phyloP scores from a whole-genome alignment of 768 basidiomycete genomes.

The Lactarius akahatsu region DNA sequence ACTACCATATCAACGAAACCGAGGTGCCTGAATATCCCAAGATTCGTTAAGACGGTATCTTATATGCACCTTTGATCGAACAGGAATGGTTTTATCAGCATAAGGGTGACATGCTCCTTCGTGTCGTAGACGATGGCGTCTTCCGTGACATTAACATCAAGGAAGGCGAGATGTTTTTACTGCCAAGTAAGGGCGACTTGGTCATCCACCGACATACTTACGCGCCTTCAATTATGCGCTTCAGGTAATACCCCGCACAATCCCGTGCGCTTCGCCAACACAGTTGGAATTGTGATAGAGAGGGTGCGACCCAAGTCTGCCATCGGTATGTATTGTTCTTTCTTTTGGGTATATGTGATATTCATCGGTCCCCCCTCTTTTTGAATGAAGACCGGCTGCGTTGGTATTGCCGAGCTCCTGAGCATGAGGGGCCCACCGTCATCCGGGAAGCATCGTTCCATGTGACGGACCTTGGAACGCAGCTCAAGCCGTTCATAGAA shows the following conservation, averaged over 20 bases:
- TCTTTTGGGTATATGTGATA: not conserved
- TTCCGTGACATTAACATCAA: conserved; percentile 87
- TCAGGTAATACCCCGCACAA: conserved; percentile 95
- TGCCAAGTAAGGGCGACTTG: conserved; percentile 61
- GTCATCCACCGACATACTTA: not conserved
- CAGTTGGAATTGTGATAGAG: conserved; percentile 90
- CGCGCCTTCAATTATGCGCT: not conserved
- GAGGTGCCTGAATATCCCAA: conserved; percentile 51
- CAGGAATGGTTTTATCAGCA: conserved; percentile 99
- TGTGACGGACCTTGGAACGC: conserved; percentile 86
- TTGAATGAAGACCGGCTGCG: conserved; percentile 69
- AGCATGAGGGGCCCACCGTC: conserved; percentile 65
- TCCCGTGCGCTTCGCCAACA: conserved; percentile 86
- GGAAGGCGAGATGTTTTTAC: conserved; percentile 95
- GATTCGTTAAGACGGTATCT: not conserved
- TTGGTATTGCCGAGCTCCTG: conserved; percentile 80
- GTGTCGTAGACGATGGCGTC: conserved; percentile 74
- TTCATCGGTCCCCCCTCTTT: not conserved
- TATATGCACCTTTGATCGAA: not conserved
- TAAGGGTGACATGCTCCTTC: conserved; percentile 89
- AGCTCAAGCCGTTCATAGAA: conserved; percentile 89
- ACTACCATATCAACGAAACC: conserved; percentile 95
- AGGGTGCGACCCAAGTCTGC: conserved; percentile 73
- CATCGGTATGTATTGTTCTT: conserved; percentile 52
- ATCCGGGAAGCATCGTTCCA: conserved; percentile 86